A percentile compares a stretch with the other conserved stretches of the same genome.
phyloP scores from a whole-genome alignment of 768 basidiomycete species.

The Kwoniella sp. region DNA sequence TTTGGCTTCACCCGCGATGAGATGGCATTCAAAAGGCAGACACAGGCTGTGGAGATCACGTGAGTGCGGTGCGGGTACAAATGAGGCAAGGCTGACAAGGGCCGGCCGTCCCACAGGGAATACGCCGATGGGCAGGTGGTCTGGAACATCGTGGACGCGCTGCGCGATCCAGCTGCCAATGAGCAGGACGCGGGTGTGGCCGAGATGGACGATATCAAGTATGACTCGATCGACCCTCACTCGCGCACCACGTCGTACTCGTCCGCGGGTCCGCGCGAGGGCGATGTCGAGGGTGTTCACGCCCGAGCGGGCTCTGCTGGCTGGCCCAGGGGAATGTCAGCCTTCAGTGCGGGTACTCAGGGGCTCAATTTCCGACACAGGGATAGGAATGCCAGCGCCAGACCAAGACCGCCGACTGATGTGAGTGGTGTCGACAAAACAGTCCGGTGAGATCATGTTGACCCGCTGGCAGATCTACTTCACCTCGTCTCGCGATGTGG shows the following conservation, averaged over 20 bases:
- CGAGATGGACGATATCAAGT: no score
- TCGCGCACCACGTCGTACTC: conserved; percentile 22
- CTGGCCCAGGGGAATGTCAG: conserved; percentile 16
- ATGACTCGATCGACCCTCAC: no score
- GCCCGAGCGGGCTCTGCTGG: not conserved
- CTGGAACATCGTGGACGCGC: conserved; percentile 40
- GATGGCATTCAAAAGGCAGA: conserved; percentile 6
- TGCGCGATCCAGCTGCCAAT: conserved; percentile 15
- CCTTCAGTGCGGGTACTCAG: conserved; percentile 2
- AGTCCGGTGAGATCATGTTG: not conserved
- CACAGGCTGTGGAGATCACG: conserved; percentile 41
- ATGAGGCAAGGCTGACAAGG: conserved; percentile 17
- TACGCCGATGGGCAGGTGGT: conserved; percentile 41
- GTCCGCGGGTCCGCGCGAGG: conserved; percentile 6
- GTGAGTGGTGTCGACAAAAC: conserved; percentile 22
- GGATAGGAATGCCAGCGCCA: conserved; percentile 13
- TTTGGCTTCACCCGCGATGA: not conserved
- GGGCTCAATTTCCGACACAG: conserved; percentile 35
- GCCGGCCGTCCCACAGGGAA: conserved; percentile 21
- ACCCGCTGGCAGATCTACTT: conserved; percentile 29
- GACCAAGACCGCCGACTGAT: conserved; percentile 33
- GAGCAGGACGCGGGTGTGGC: conserved; percentile 4
- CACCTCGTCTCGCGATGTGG: conserved; percentile 35
- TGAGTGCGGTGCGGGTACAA: not conserved
- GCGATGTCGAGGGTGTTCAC: not conserved